phyloP scores from a whole-genome alignment of 2,329 filamentous ascomycete species.

The Fusarium phyllophilum region DNA sequence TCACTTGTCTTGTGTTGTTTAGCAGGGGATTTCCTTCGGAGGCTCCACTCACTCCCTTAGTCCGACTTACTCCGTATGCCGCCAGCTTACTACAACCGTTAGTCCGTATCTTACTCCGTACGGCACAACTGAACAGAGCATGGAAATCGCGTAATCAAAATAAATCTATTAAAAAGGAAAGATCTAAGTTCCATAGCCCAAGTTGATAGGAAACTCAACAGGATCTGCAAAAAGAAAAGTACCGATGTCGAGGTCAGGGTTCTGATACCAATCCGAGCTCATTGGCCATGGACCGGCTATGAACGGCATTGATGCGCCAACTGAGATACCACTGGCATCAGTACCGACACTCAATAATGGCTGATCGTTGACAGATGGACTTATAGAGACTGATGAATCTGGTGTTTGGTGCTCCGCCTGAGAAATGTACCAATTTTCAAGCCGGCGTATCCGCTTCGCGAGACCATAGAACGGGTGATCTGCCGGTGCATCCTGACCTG shows the following conservation, averaged over 20 bases:
- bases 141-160: too few relatives aligned
- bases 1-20: neutral
- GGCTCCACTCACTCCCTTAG: neutral
- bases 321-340: neutral
- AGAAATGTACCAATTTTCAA: slow-evolving; percentile 36
- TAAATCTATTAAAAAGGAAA: neutral
- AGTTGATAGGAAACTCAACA: slow-evolving; percentile 9
- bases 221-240: slow-evolving; percentile 34
- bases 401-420: neutral
- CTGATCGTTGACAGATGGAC: neutral
- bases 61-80: neutral
- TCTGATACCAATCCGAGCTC: slow-evolving; percentile 5
- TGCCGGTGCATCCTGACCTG: neutral
- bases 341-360: neutral
- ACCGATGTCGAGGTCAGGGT: slow-evolving; percentile 14
- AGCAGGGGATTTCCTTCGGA: neutral
- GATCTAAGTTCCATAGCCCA: neutral
- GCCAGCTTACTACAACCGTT: neutral
- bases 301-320: neutral
- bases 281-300: neutral
- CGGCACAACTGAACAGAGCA: too few relatives aligned
- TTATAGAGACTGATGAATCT: neutral
- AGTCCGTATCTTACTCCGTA: slow-evolving; percentile 22
- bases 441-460: slow-evolving; percentile 12
- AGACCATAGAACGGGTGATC: slow-evolving; percentile 41